Base-by-base conservation (phyloP, 768 basidiomycete genomes). In the Podaxis sp. region DNA sequence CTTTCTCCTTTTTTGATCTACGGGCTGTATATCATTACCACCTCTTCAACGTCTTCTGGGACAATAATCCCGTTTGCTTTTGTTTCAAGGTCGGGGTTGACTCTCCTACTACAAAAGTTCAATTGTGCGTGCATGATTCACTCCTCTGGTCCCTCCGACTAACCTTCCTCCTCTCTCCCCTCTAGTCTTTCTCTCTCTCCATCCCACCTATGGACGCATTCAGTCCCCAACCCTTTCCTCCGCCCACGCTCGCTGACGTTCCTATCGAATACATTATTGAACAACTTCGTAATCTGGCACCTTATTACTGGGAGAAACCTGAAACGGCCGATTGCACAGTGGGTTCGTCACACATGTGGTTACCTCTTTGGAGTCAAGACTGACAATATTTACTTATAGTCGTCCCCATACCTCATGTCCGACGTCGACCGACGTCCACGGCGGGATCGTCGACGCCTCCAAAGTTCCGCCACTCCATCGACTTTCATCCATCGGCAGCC, bases 241-340 rank as follows among this genome's bases (percentile, higher is more conserved):
- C 85, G 53, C 81, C 85, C 66, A 77, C 83, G 25, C 76, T 88
- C 65, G 75, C 77, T 44, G 82, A 78, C 64, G 86, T 90, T 38
- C 90, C 90, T 58, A 75, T 83, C 66, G 87, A 88, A 68, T 91
- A 90, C 67, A 88, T 91, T 67, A 69, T 88, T 65, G 80, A 83
- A 67, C 86, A 87, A 70, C 82, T 91, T 44, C 87, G 82, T 72
- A 75, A 72, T 68, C 76, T 91, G 54, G 90, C 89, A 13, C 74
- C 83, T 21, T 74, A 79, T 50, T 90, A 87, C 73, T 91, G 90
- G 90, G 82, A 86, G 67, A 88, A 84, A 63, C 80, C 84, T 61
- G 87, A 89, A 65, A 89, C 86, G 1, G 83, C 90, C 7, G 88
- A 93, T 72, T 93, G 90, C 72, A 90, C 90, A 14, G 79, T 92